phyloP scores from a whole-genome alignment of 192 early-diverging fungal genomes.

The Gigaspora rosea region DNA sequence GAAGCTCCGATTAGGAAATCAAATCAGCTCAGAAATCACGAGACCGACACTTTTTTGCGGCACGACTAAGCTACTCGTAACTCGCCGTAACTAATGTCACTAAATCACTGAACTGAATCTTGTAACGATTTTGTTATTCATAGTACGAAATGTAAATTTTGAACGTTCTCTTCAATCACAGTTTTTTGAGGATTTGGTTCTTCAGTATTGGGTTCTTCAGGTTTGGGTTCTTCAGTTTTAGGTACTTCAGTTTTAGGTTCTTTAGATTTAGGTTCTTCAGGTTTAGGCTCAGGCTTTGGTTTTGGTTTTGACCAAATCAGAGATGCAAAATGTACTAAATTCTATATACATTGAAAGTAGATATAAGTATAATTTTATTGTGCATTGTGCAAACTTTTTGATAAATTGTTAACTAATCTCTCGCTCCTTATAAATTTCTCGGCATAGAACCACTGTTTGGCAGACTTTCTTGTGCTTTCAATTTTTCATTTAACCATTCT shows the following conservation, averaged over 20 bases:
- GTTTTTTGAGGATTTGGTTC: not conserved
- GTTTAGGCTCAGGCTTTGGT: constrained; percentile 65
- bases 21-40: too few species aligned
- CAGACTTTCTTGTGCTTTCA: constrained; percentile 71
- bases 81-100: too few species aligned
- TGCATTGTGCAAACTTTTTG: not conserved
- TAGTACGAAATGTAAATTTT: too few species aligned
- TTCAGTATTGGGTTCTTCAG: not conserved
- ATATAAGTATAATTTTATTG: not conserved
- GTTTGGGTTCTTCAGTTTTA: not conserved
- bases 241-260: not conserved
- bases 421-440: constrained; percentile 75
- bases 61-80: too few species aligned
- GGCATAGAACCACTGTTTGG: constrained; percentile 72
- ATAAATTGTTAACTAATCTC: constrained; percentile 38
- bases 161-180: too few species aligned
- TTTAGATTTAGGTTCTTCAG: constrained; percentile 55
- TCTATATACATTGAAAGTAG: not conserved
- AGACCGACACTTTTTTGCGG: too few species aligned
- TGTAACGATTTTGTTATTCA: too few species aligned
- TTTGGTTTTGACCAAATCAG: constrained; percentile 90
- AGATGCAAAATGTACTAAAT: constrained; percentile 66
- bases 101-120: too few species aligned
- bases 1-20: too few species aligned
- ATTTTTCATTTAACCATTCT: constrained; percentile 84